Percentiles rank a stretch among this genome's conserved stretches.
Evolutionary conservation across 331 rosid species (phyloP).

Genomic region (Saraca asoca): DNA sequence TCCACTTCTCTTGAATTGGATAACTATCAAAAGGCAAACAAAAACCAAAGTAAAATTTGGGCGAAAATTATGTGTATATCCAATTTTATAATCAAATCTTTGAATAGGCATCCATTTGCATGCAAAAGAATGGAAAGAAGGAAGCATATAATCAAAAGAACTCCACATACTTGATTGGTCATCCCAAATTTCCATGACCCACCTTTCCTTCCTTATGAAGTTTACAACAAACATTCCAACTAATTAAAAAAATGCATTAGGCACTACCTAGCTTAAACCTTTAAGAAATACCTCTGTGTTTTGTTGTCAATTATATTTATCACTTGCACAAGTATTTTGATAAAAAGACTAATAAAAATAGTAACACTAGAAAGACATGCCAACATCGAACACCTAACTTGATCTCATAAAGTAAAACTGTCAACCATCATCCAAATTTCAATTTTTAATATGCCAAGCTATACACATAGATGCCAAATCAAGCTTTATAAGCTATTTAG

Average conservation of each 20-base stretch:
- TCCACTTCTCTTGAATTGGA: slow-evolving; percentile 84
- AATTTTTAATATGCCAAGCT: neutral
- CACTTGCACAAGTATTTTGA: neutral
- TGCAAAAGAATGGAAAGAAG: neutral
- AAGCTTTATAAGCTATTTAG: neutral
- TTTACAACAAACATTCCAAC: neutral
- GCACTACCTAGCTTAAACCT: neutral
- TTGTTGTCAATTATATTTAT: neutral
- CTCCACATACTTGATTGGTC: neutral
- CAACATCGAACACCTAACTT: too few relatives aligned
- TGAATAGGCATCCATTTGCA: neutral
- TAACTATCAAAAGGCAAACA: slow-evolving; percentile 51
- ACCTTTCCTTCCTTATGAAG: neutral
- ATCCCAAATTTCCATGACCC: neutral
- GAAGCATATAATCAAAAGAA: neutral
- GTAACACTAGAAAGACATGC: neutral
- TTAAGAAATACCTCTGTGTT: neutral
- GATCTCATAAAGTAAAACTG: neutral
- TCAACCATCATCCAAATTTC: neutral
- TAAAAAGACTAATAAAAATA: neutral
- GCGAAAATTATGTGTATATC: neutral
- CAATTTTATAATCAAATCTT: too few relatives aligned
- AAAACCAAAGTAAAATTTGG: slow-evolving; percentile 38
- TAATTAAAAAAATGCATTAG: neutral
- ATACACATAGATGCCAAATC: too few relatives aligned